These are phyloP conservation scores for Pharnaceum exiguum DNA, from an alignment of 148 eudicot species.

Conservation along the genomic window DNA sequence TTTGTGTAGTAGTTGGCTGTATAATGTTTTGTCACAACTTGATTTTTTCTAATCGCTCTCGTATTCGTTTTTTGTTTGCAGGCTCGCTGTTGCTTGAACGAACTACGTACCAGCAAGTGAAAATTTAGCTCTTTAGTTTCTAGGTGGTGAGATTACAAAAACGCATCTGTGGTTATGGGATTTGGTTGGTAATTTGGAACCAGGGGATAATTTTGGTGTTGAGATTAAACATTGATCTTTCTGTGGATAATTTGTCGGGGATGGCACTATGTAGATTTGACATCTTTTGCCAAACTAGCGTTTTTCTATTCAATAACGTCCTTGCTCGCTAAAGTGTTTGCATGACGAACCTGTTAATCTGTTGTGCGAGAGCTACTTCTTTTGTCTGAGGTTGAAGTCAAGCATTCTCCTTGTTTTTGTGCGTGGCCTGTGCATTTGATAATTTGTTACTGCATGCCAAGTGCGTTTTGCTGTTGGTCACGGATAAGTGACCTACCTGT, in stretches of 20 bases:
- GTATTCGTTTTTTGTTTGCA: conserved; percentile 11
- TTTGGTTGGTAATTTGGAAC: background rate
- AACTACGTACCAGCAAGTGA: background rate
- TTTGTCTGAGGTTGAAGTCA: too few species aligned
- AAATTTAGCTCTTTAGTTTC: background rate
- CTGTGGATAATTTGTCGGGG: background rate
- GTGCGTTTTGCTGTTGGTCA: too few species aligned
- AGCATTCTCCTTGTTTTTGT: too few species aligned
- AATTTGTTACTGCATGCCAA: too few species aligned
- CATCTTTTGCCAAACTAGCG: background rate
- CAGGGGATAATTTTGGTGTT: background rate
- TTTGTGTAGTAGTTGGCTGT: background rate
- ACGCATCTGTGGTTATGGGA: background rate
- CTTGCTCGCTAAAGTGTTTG: too few species aligned
- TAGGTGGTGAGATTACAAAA: conserved; percentile 9
- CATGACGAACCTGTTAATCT: too few species aligned
- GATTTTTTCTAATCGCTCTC: background rate
- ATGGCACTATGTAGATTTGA: background rate
- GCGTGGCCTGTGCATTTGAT: too few species aligned
- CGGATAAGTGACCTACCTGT: too few species aligned
- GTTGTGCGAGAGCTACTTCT: too few species aligned
- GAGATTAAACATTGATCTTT: background rate
- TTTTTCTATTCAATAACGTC: background rate
- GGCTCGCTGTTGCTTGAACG: background rate
- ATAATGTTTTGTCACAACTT: background rate